Evolutionary conservation across 768 basidiomycete species (phyloP), one percentile per base, ranked within the genome.

Genomic region (Lentinula sp.): DNA sequence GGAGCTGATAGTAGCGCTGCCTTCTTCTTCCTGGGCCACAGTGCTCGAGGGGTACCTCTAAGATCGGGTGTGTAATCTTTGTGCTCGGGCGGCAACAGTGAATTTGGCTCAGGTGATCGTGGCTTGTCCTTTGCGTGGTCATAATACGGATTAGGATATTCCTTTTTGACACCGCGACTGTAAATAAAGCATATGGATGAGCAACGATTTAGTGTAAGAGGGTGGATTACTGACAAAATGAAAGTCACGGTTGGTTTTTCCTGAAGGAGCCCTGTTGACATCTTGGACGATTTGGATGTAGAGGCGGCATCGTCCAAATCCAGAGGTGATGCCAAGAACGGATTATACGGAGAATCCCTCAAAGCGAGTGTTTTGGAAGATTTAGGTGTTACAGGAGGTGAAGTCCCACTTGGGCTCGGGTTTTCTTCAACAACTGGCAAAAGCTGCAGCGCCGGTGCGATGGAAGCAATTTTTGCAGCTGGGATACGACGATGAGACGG

Each of bases 301-400:
- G 54, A 53, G 35, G 41, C 41, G 10, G 18, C 39, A 16, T 69
- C 70, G 28, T 61, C 36, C 42, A 56, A 20, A 3, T 50, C 63
- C 39, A 62, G 23, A 20, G 63, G 63, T 3, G 67, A 64, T 8
- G 60, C 60, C 28, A 83, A 70, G 72, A 83, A 83, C 1, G 82
- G 81, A 41, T 83, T 83, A 52, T 81, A 73, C 10, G 81, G 82
- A 10, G 81, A 80, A 66, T 81, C 82, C 8, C 80, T 77, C 58
- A 70, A 63, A 3, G 81, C 32, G 3, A 9, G 9, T 37, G 32
- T 35, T 33, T 52, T 60, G 23, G 59, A 52, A 76, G 61, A 68
- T 54, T 60, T 51, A 6, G 59, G 59, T 23, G 60, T 61, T 33
- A 6, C 41, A 12, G 60, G 60, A 1, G 60, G 60, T 16, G 60